Percentiles rank a stretch among this genome's conserved stretches.
Evolutionary conservation across 1,284 basidiomycete genomes (phyloP).

Genomic region (Ganoderma multipileum): DNA sequence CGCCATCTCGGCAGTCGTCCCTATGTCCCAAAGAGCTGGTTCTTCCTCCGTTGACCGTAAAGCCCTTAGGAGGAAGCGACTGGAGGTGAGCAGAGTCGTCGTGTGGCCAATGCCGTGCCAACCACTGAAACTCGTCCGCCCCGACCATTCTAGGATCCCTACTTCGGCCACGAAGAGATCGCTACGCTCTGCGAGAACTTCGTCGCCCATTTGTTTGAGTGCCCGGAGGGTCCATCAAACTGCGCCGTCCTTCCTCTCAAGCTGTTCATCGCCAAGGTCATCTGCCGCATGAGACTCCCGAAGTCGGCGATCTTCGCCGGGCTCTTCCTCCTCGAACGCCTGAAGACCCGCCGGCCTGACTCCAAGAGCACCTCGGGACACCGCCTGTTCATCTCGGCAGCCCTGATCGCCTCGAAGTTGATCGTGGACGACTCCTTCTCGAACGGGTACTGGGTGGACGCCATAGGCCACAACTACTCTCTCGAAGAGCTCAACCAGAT

Average conservation of each 20-base stretch:
- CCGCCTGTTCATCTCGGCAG: slow-evolving; percentile 8
- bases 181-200: background rate
- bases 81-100: background rate
- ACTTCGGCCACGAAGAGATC: background rate
- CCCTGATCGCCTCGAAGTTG: slow-evolving; percentile 8
- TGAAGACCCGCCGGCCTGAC: background rate
- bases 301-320: background rate
- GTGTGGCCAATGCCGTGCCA: background rate
- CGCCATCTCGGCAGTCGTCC: background rate
- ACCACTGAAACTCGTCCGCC: background rate
- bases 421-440: background rate
- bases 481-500: slow-evolving; percentile 4
- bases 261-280: slow-evolving; percentile 1
- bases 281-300: background rate
- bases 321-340: slow-evolving; percentile 9
- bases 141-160: background rate
- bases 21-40: background rate
- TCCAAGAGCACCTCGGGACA: background rate
- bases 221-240: background rate
- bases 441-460: background rate
- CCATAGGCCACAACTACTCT: background rate
- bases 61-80: background rate
- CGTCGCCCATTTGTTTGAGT: background rate
- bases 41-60: background rate
- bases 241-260: background rate